phyloP scores from a whole-genome alignment of 441 rosid genomes.

The Populus hybrid region DNA sequence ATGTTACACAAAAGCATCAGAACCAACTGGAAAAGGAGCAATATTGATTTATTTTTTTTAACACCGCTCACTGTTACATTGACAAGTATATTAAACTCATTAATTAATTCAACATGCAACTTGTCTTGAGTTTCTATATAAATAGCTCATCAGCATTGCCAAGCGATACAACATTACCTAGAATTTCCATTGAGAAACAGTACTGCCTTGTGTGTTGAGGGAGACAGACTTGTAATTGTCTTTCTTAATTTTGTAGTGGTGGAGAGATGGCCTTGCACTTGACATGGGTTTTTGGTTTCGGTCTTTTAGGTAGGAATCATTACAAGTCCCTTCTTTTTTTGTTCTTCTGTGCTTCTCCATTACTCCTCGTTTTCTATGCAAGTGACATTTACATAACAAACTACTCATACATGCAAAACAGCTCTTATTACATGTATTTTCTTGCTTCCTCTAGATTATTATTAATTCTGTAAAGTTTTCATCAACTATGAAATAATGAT shows the following conservation, averaged over 20 bases:
- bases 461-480: background rate
- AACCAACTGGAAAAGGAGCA: constrained; percentile 37
- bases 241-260: background rate
- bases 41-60: constrained; percentile 15
- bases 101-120: constrained; percentile 17
- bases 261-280: constrained; percentile 51
- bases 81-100: background rate
- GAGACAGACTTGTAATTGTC: constrained; percentile 7
- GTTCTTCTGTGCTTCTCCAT: constrained; percentile 4
- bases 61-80: constrained; percentile 14
- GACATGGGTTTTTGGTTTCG: constrained; percentile 50
- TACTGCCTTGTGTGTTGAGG: background rate
- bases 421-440: background rate
- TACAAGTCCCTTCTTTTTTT: background rate
- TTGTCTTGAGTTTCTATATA: constrained; percentile 43
- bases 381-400: background rate
- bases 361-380: background rate
- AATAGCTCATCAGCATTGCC: constrained; percentile 16
- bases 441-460: background rate
- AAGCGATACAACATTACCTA: constrained; percentile 3
- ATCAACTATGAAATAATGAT: background rate
- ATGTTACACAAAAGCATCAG: constrained; percentile 10
- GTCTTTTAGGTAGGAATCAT: constrained; percentile 53
- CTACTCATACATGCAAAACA: background rate
- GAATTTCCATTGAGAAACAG: constrained; percentile 1